Evolutionary conservation across 2,329 filamentous ascomycete genomes (phyloP).

Genomic region (Corynespora cassiicola): DNA sequence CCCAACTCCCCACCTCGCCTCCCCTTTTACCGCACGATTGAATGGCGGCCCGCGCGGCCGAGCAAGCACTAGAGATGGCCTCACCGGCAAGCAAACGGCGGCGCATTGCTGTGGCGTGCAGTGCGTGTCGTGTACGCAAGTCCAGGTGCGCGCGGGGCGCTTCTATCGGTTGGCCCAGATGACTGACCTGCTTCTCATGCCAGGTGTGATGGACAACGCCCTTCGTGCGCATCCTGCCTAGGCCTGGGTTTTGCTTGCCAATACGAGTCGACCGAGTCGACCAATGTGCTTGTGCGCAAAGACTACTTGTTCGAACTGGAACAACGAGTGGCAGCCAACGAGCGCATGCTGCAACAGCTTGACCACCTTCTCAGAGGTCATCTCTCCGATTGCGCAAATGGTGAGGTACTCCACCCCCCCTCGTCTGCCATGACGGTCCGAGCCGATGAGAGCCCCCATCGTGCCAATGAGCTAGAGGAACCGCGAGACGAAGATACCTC

Average conservation of each 20-base stretch:
- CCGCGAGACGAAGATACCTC: slow-evolving; percentile 5
- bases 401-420: too few relatives aligned
- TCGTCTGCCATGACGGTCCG: too few relatives aligned
- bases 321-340: slow-evolving; percentile 2
- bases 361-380: slow-evolving; percentile 5
- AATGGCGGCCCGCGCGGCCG: too few relatives aligned
- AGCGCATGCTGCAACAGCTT: slow-evolving; percentile 3
- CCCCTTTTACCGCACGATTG: too few relatives aligned
- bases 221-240: slow-evolving; percentile 3
- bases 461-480: slow-evolving; percentile 4
- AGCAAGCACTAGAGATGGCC: slow-evolving; percentile 2
- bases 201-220: slow-evolving; percentile 7
- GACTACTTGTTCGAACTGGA: slow-evolving; percentile 7
- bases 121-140: slow-evolving; percentile 6
- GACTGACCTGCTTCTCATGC: too few relatives aligned
- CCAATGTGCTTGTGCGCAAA: slow-evolving; percentile 5
- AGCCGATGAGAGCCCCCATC: too few relatives aligned
- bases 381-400: slow-evolving; percentile 3
- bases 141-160: slow-evolving; percentile 3
- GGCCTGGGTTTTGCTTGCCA: slow-evolving; percentile 3
- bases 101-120: slow-evolving; percentile 6
- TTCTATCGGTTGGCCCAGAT: too few relatives aligned
- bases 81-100: slow-evolving; percentile 4
- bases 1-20: too few relatives aligned
- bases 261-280: slow-evolving; percentile 3